Evolutionary conservation across 148 eudicot genomes (phyloP).

Genomic region (Pharnaceum exiguum): DNA sequence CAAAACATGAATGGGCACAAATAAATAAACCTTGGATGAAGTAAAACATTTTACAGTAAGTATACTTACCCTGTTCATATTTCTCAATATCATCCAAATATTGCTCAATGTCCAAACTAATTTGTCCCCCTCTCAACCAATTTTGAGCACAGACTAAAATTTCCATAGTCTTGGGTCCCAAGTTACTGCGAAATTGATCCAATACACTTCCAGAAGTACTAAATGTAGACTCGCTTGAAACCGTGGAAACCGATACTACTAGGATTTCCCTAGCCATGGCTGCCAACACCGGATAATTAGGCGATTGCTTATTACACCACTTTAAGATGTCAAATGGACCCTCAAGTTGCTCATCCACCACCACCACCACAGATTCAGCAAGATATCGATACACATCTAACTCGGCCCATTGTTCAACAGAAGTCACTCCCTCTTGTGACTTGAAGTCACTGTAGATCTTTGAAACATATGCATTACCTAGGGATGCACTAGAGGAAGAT

Average conservation of each 20-base stretch:
- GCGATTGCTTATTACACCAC: background rate
- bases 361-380: background rate
- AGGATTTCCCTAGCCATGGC: background rate
- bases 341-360: background rate
- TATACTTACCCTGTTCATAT: too few relatives aligned
- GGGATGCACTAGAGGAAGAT: too few relatives aligned
- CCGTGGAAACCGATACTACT: conserved; percentile 1
- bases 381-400: conserved; percentile 3
- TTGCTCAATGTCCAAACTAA: too few relatives aligned
- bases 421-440: background rate
- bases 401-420: background rate
- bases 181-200: conserved; percentile 19
- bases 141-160: too few relatives aligned
- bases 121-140: too few relatives aligned
- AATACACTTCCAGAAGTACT: conserved; percentile 11
- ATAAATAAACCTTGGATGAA: too few relatives aligned
- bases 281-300: background rate
- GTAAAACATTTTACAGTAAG: too few relatives aligned
- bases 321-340: background rate
- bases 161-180: too few relatives aligned
- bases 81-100: too few relatives aligned
- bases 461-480: background rate
- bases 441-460: too few relatives aligned
- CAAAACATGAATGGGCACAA: too few relatives aligned
- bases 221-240: background rate